phyloP scores from a whole-genome alignment of 345 rosid genomes.

The Durio zibethinus region DNA sequence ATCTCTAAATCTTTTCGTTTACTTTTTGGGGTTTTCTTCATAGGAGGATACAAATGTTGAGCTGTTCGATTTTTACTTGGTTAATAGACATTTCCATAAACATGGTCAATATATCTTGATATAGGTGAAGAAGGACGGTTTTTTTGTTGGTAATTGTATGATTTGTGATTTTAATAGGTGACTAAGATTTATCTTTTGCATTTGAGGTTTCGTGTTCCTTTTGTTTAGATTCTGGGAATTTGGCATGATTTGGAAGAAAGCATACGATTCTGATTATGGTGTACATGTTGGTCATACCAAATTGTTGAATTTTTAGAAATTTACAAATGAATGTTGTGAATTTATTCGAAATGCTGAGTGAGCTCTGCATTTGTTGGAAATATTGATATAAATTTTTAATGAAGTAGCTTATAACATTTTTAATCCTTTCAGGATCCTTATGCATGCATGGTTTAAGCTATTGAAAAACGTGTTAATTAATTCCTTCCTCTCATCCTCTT shows the following conservation, averaged over 20 bases:
- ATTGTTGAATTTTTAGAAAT: neutral
- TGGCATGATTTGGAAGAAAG: constrained; percentile 5
- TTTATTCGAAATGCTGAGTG: constrained; percentile 3
- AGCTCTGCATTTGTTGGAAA: constrained; percentile 1
- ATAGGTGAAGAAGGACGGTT: neutral
- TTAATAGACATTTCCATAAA: neutral
- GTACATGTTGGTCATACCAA: neutral
- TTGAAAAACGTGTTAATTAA: neutral
- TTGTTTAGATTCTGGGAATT: neutral
- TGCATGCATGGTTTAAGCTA: neutral
- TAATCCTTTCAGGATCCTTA: neutral
- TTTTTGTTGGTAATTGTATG: neutral
- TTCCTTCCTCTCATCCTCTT: neutral
- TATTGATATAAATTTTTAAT: neutral
- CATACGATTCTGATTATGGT: constrained; percentile 7
- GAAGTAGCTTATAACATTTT: neutral
- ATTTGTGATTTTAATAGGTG: neutral
- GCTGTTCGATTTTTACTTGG: neutral
- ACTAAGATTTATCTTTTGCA: neutral
- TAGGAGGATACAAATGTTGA: neutral
- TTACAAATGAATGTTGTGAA: constrained; percentile 1
- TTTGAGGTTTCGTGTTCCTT: constrained; percentile 2
- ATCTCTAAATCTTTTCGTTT: constrained; percentile 3
- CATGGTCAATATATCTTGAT: neutral
- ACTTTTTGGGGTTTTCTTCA: constrained; percentile 14